Evolutionary conservation across 2,329 filamentous ascomycete genomes (phyloP), one percentile per base, ranked within the genome.

Genomic region (Zopfia rhizophila): DNA sequence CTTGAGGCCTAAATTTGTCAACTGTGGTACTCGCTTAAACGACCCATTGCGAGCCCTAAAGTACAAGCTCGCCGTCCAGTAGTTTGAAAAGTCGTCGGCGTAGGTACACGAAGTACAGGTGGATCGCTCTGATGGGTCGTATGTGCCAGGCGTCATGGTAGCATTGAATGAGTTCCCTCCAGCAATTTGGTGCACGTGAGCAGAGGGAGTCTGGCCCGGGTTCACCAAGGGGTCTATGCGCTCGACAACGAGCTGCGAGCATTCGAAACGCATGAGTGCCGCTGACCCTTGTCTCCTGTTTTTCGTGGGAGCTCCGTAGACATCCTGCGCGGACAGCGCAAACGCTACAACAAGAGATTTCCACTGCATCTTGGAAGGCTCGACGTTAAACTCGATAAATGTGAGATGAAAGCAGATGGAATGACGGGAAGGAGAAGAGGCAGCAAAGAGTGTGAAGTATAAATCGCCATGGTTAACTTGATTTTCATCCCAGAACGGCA

Each of bases 141-240:
- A 55, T 2, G 54, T 45, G 3, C 57, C 24, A 3, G 49, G 18
- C n/a, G 48, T 46, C 58, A 65, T 65, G 14, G 38, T 51, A 1
- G 42, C 49, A 27, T 65, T 65, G 53, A 66, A 66, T n/a, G 52
- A 49, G 44, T 64, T 63, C 12, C 63, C 63, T 12, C 63, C 63
- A 11, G 64, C 61, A 19, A 66, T 64, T 42, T 65, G 58, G 31
- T 46, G 37, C 24, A 5, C 8, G 24, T 51, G 16, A 32, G 33
- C 17, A 48, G 48, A 42, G 2, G 51, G 51, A 14, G 40, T 36
- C n/a, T 19, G 11, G 7, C 51, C 51, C 1, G 52, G 48, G 19
- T 55, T 39, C 13, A 55, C 48, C 14, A 55, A 42, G 24, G 52
- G 52, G 29, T 55, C 52, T 36, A 55, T 52, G 11, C 52, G 52